These are phyloP conservation scores for Capsicum pubescens DNA, from an alignment of 257 asterid species.

Conservation along the genomic window DNA sequence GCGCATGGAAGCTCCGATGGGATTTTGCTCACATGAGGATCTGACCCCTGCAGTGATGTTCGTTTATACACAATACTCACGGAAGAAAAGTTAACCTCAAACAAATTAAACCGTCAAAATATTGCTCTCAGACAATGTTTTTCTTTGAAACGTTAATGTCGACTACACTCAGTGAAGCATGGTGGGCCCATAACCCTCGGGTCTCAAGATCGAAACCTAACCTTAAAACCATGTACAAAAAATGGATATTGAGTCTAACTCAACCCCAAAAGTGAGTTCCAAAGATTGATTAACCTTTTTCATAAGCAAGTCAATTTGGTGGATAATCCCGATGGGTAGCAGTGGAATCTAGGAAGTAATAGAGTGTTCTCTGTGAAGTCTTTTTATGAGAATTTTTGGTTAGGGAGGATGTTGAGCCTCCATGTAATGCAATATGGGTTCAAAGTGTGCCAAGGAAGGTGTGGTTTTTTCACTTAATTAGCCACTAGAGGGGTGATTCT, in stretches of 20 bases:
- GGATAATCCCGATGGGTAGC: too few species aligned
- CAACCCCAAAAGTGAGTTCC: neutral
- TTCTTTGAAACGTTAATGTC: neutral
- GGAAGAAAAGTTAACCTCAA: neutral
- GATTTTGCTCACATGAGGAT: neutral
- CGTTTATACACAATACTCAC: neutral
- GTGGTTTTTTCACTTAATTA: too few species aligned
- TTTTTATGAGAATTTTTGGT: too few species aligned
- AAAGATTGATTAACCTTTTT: too few species aligned
- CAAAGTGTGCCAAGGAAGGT: too few species aligned
- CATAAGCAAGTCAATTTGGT: too few species aligned
- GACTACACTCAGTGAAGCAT: neutral
- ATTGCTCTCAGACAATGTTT: neutral
- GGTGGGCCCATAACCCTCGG: neutral
- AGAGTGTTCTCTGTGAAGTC: too few species aligned
- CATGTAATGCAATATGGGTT: too few species aligned
- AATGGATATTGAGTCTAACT: neutral
- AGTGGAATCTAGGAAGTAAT: too few species aligned
- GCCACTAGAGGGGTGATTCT: too few species aligned
- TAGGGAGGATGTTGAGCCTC: too few species aligned
- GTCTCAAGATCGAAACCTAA: neutral
- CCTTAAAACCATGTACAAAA: neutral
- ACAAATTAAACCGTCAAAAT: neutral
- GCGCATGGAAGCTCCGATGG: neutral
- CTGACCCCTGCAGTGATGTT: neutral